Base-by-base conservation (phyloP, 306 rosid genomes). In the Citrullus colocynthis region DNA sequence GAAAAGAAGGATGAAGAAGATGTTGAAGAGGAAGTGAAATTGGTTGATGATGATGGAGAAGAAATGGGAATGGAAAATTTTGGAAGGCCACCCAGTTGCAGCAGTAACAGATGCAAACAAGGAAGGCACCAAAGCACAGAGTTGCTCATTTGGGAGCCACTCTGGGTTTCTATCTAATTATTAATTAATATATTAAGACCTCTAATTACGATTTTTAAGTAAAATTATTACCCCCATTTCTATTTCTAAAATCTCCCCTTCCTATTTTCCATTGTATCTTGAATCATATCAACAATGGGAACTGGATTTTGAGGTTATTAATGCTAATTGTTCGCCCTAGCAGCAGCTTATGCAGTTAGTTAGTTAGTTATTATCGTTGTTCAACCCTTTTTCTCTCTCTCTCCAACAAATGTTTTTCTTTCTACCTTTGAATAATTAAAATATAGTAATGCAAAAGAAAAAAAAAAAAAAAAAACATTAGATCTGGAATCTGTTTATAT, bases 101-200 rank as follows among this genome's bases (percentile, higher is more conserved):
- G 36, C 34, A 84, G 86, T 30, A 83, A 86, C 58, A 82, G 85
- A 67, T 89, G 93, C 85, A 89, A 78, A 54, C 87, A 86, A 84
- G 77, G 83, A 70, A 86, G 86, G 55, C 77, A 48, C 34, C 18
- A 70, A 12, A 70, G 12, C 76, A 60, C 55, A 54, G 65, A 15
- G 30, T 20, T 84, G 65, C 77, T 36, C 36, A 58, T 51, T 20
- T 84, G 78, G 83, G 80, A 69, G 88, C 79, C 82, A 78, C 79
- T 80, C 61, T 89, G 71, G 82, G 84, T 83, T 83, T 82, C 85
- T 80, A 78, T 83, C 67, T 89, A 80, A 80, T 67, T 28, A 10
- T 3, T 65, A 51, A 28, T 55, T 6, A 16, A 52, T 16, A 52
- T 0, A 52, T 52, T 17, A 6, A 51, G 28, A 24, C 13, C 70